Percentiles rank a stretch among this genome's conserved stretches.
Conservation (phyloP, 768 basidiomycete species). For the Boletus subcaerulescens region DNA sequence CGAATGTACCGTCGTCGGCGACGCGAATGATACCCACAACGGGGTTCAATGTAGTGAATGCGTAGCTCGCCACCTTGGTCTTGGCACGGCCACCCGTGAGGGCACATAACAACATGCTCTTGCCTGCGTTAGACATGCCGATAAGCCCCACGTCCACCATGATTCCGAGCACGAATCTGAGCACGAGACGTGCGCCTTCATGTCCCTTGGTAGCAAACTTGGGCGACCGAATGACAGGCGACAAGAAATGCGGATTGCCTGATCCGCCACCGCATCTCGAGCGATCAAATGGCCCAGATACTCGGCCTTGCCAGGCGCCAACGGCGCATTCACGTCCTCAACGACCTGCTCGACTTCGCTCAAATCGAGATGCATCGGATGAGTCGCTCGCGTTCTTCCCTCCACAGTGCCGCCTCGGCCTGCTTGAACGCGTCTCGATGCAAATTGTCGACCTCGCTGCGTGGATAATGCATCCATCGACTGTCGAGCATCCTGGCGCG, state of each 20-base stretch:
- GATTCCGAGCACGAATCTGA: conserved; percentile 90
- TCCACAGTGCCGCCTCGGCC: conserved; percentile 59
- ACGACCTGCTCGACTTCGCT: conserved; percentile 45
- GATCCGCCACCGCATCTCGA: conserved; percentile 76
- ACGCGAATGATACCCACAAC: conserved; percentile 88
- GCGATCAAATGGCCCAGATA: conserved; percentile 65
- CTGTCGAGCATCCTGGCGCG: conserved; percentile 58
- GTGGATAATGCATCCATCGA: conserved; percentile 82
- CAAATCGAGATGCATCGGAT: conserved; percentile 59
- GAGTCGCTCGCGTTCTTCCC: conserved; percentile 54
- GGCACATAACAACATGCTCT: conserved; percentile 90
- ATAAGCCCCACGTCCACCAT: conserved; percentile 94
- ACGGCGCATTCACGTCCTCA: conserved; percentile 45
- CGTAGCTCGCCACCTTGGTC: conserved; percentile 84
- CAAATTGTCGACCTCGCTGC: conserved; percentile 57
- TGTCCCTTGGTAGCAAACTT: conserved; percentile 82
- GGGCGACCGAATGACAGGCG: conserved; percentile 68
- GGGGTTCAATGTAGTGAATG: conserved; percentile 97
- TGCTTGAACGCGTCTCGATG: conserved; percentile 65
- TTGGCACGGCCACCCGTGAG: conserved; percentile 82
- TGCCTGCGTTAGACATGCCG: conserved; percentile 92
- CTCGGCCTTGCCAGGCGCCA: conserved; percentile 54
- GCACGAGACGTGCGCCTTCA: conserved; percentile 66
- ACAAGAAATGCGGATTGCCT: conserved; percentile 86
- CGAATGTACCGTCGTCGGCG: conserved; percentile 72